phyloP scores from a whole-genome alignment of 2,329 filamentous ascomycete species.

The Cytospora chrysosperma region DNA sequence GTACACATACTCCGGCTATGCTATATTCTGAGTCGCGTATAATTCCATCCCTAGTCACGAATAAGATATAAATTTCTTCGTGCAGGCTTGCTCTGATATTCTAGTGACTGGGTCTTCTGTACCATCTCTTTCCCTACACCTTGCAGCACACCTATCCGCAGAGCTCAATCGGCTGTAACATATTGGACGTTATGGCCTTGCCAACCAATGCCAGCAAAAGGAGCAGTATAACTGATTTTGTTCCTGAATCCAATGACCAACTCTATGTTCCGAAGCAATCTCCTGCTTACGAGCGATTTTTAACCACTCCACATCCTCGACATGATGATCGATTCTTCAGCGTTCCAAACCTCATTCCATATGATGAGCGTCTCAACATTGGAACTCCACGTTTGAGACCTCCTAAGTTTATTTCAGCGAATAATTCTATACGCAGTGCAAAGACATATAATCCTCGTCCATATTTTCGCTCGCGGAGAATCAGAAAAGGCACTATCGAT shows the following conservation, averaged over 20 bases:
- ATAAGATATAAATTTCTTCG: too few relatives aligned
- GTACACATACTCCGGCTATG: too few relatives aligned
- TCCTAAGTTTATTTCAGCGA: not conserved
- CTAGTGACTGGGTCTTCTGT: too few relatives aligned
- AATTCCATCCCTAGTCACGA: too few relatives aligned
- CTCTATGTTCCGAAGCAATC: not conserved
- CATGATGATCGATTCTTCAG: not conserved
- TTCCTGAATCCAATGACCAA: not conserved
- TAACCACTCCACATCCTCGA: too few relatives aligned
- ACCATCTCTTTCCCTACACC: too few relatives aligned
- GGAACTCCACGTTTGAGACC: not conserved
- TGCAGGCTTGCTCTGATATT: too few relatives aligned
- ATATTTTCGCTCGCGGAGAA: constrained; percentile 21
- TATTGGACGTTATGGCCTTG: not conserved
- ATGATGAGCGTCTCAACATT: not conserved
- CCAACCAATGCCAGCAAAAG: not conserved
- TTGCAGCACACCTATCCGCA: not conserved
- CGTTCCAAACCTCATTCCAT: not conserved
- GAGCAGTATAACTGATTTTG: not conserved
- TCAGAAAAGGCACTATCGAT: constrained; percentile 19
- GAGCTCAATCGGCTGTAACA: not conserved
- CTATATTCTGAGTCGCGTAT: too few relatives aligned
- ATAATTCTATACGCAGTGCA: constrained; percentile 5
- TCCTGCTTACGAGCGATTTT: not conserved
- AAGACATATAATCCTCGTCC: constrained; percentile 16